Evolutionary conservation across 306 rosid genomes (phyloP).

Genomic region (Cucumis hystrix): DNA sequence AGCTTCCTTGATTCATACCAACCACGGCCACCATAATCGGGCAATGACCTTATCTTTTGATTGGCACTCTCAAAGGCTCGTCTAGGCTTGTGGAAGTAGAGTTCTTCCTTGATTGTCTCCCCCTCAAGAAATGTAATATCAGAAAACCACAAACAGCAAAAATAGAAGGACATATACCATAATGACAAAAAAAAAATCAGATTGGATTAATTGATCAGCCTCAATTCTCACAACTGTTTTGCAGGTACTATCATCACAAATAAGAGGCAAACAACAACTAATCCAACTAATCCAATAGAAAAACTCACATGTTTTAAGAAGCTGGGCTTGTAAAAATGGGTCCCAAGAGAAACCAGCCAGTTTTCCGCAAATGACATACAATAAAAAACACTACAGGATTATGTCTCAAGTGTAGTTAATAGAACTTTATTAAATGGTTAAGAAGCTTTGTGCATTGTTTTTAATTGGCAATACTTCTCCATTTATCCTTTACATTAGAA

Average conservation of each 20-base stretch:
- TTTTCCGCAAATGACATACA: not conserved
- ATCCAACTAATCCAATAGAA: not conserved
- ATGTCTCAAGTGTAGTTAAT: not conserved
- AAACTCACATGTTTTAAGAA: not conserved
- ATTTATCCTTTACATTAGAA: not conserved
- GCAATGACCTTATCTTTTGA: constrained; percentile 89
- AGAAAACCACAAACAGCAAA: not conserved
- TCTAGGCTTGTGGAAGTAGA: constrained; percentile 92
- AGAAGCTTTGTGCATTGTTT: not conserved
- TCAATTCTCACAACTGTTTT: not conserved
- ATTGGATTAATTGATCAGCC: not conserved
- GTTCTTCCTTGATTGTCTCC: constrained; percentile 89
- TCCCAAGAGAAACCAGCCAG: not conserved
- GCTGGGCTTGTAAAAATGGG: not conserved
- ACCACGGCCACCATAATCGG: constrained; percentile 90
- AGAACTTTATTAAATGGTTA: not conserved
- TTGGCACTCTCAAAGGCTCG: constrained; percentile 96
- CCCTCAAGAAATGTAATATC: constrained; percentile 79
- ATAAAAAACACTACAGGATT: not conserved
- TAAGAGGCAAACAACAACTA: not conserved
- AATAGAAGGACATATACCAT: not conserved
- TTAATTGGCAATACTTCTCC: not conserved
- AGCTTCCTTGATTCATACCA: constrained; percentile 99
- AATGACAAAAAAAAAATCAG: not conserved
- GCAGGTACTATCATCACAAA: not conserved